Base-by-base conservation (phyloP, 1,284 basidiomycete genomes). In the Porphyrellus sp. region DNA sequence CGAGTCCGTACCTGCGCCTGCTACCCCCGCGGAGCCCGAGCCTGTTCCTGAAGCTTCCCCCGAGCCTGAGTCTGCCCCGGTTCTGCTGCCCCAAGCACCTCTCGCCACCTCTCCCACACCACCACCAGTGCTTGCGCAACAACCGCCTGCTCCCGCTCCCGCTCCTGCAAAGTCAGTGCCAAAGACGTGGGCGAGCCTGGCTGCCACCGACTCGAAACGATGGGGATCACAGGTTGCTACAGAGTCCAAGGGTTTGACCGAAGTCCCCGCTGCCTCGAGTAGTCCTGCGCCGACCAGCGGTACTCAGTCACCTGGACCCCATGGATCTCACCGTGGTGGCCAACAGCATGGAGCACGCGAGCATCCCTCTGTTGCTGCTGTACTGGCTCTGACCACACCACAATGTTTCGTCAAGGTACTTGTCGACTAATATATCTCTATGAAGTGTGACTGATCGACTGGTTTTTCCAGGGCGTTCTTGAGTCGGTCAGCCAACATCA, bases 121-220 rank as follows among this genome's bases (percentile, higher is more conserved):
- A 8, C 67, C 45, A 27, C 63, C 69, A 40, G 63, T 67, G 9
- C 67, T 60, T 35, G 57, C 55, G 6, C 59, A 64, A 24, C 62
- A 60, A 24, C 59, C 77, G 21, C 60, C 72, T 27, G 57, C 69
- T 38, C 64, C 71, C 20, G 59, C 68, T 5, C 64, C 59, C 39
- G 61, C 64, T 21, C 70, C 68, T 15, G 63, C 78, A 21, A 80
- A 76, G 20, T 83, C 88, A 15, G 74, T 63, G 21, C 85, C 86
- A 21, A 90, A 91, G 70, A 89, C 88, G 0, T 97, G 93, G 94
- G 94, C 94, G 0, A 89, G 87, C 55, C 82, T 96, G 45, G 94
- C 93, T 49, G 92, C 93, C 33, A 71, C 87, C 21, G 87, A 89
- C 63, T 72, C 80, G 30, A 85, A 82, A 67, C 85, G 86, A 65